Base-by-base conservation (phyloP, 1,284 basidiomycete species). In the Cystobasidiaceae sp. region DNA sequence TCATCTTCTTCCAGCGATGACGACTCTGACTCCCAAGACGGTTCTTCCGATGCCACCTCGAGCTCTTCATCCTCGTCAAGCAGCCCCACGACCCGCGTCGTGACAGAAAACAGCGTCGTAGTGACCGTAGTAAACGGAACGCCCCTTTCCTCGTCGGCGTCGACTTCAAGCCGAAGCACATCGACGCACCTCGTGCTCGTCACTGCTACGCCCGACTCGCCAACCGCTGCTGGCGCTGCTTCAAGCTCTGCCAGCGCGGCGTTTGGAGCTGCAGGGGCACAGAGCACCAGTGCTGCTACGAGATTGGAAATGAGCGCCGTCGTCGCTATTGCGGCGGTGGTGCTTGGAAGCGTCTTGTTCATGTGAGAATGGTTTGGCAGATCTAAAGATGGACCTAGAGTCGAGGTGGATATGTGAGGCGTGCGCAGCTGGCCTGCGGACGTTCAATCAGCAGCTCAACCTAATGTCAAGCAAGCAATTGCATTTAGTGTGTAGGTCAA, bases 141-240 rank as follows among this genome's bases (percentile, higher is more conserved):
- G 23, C 19, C 30, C 41, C 45, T 28, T 44, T 56, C 61, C 21
- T 51, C 61, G 19, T 30, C n/a, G n/a, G n/a, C n/a, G n/a, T n/a
- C n/a, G n/a, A n/a, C n/a, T n/a, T n/a, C n/a, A n/a, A n/a, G n/a
- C n/a, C n/a, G n/a, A n/a, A n/a, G n/a, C n/a, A n/a, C n/a, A n/a
- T n/a, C n/a, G n/a, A n/a, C 61, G 7, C 61, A 64, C 28, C 28
- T 64, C 7, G 52, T 56, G 27, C 49, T 44, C 27, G 61, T 64
- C 1, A 64, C 61, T 13, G 61, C 61, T 3, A 45, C n/a, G n/a
- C n/a, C n/a, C n/a, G n/a, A n/a, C n/a, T n/a, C n/a, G n/a, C n/a
- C n/a, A n/a, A n/a, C 28, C 1, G 49, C 30, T 25, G 49, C 50
- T 11, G 32, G 21, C 23, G 25, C 11, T 27, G 27, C 51, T 21